Base-by-base conservation (phyloP, 169 alveolate species). In the Pseudocohnilembus persalinus region DNA sequence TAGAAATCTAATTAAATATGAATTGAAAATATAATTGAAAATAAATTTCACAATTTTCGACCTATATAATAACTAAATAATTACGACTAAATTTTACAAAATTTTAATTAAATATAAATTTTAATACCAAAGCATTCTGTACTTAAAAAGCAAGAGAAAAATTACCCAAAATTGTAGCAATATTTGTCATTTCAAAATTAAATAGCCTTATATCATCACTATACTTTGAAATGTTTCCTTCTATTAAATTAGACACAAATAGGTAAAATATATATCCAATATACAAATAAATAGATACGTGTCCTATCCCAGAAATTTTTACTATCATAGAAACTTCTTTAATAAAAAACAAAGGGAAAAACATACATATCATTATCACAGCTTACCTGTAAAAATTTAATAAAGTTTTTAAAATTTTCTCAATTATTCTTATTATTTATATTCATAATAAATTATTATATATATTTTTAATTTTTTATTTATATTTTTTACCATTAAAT, bases 101-200 rank as follows among this genome's bases (percentile, higher is more conserved):
- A n/a, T n/a, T n/a, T n/a, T n/a, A n/a, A n/a, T n/a, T n/a, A n/a
- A n/a, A n/a, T n/a, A n/a, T n/a, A n/a, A n/a, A n/a, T n/a, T n/a
- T 29, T 35, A 35, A 24, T 74, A 78, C 87, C 28, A 82, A 32
- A 24, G 82, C 72, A 73, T 82, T 82, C n/a, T 82, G 87, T 28
- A 82, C 35, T 81, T 73, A 35, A 34, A 82, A 82, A 1, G 82
- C 87, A 11, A 82, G 75, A 74, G 87, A 80, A 73, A 82, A 82
- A 29, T 73, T n/a, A 1, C 87, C 87, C 26, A 49, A 11, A 11
- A 49, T 49, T 4, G 4, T 49, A 16, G 87, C 87, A 16, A 80
- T 78, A 24, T 73, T 15, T 73, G 75, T 73, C n/a, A 82, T 34
- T 27, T 82, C 81, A 74, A 33, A 32, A 16, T 73, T 26, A 49